Percentiles rank a stretch among this genome's conserved stretches.
phyloP scores from a whole-genome alignment of 179 eudicot species.

The Kewa caespitosa region DNA sequence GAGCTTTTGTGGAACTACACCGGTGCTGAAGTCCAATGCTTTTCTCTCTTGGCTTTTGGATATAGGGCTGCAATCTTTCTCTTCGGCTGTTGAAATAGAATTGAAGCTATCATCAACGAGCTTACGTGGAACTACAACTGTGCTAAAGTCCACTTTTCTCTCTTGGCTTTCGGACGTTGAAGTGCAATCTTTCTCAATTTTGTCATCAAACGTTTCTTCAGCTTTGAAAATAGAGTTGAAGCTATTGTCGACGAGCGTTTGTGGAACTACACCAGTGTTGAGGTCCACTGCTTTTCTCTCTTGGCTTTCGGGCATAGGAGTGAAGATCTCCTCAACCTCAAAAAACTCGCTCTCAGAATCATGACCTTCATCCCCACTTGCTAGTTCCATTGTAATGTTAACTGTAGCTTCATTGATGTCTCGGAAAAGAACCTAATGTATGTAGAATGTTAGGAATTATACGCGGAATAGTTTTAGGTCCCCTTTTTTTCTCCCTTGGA shows the following conservation, averaged over 20 bases:
- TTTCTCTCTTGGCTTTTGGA: too few relatives aligned
- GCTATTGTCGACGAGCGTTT: conserved; percentile 1
- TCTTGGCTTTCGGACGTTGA: too few relatives aligned
- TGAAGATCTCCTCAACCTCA: conserved; percentile 40
- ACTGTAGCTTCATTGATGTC: conserved; percentile 58
- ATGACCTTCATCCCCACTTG: conserved; percentile 31
- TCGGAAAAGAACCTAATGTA: conserved; percentile 77
- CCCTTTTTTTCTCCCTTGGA: too few relatives aligned
- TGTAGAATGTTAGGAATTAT: too few relatives aligned
- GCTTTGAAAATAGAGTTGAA: not conserved
- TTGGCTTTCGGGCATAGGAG: conserved; percentile 24
- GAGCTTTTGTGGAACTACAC: too few relatives aligned
- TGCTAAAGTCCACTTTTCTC: too few relatives aligned
- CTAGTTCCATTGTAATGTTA: conserved; percentile 42
- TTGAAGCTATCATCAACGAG: too few relatives aligned
- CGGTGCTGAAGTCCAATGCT: too few relatives aligned
- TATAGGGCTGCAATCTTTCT: too few relatives aligned
- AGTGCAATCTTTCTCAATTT: conserved; percentile 31
- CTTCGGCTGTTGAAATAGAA: too few relatives aligned
- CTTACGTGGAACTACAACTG: too few relatives aligned
- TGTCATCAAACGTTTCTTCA: conserved; percentile 11
- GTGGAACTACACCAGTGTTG: conserved; percentile 8
- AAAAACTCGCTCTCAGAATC: conserved; percentile 46
- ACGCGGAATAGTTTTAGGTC: too few relatives aligned
- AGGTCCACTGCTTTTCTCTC: conserved; percentile 9